Conservation (phyloP, 2,329 filamentous ascomycete genomes). For the Leptographium wingfieldii region DNA sequence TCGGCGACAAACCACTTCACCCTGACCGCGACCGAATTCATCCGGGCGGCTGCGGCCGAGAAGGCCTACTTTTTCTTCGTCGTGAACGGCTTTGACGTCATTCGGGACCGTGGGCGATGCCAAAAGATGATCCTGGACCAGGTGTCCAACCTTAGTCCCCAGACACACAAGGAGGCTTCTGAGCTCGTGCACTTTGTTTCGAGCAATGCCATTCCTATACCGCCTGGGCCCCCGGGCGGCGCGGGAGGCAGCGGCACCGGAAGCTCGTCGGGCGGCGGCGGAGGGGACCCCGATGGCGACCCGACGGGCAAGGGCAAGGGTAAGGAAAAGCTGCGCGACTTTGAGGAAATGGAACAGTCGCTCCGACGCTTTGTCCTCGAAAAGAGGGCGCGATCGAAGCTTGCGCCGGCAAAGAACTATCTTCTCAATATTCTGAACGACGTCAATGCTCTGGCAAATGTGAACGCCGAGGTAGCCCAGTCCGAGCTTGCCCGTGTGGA, state of each 20-base stretch:
- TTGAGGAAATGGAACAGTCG: slow-evolving; percentile 79
- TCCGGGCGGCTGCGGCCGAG: slow-evolving; percentile 86
- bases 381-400: slow-evolving; percentile 87
- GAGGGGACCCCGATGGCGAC: slow-evolving; percentile 42
- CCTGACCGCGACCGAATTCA: slow-evolving; percentile 93
- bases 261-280: slow-evolving; percentile 40
- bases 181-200: slow-evolving; percentile 97
- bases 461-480: slow-evolving; percentile 79
- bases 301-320: slow-evolving; percentile 73
- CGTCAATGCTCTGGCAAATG: slow-evolving; percentile 65
- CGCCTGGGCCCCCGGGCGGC: slow-evolving; percentile 41
- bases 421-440: slow-evolving; percentile 87
- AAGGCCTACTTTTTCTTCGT: slow-evolving; percentile 99
- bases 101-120: slow-evolving; percentile 81
- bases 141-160: slow-evolving; percentile 73
- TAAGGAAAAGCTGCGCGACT: slow-evolving; percentile 77
- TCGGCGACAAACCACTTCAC: slow-evolving; percentile 98
- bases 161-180: slow-evolving; percentile 80
- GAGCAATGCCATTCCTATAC: slow-evolving; percentile 81
- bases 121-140: slow-evolving; percentile 90
- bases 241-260: slow-evolving; percentile 41
- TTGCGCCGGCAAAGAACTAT: slow-evolving; percentile 92
- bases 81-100: slow-evolving; percentile 92
- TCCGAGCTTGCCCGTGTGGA: slow-evolving; percentile 74
- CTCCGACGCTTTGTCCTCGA: slow-evolving; percentile 88